These are phyloP conservation scores for Mortierella sp. DNA, from an alignment of 371 early-diverging fungal species.

Conservation along the genomic window DNA sequence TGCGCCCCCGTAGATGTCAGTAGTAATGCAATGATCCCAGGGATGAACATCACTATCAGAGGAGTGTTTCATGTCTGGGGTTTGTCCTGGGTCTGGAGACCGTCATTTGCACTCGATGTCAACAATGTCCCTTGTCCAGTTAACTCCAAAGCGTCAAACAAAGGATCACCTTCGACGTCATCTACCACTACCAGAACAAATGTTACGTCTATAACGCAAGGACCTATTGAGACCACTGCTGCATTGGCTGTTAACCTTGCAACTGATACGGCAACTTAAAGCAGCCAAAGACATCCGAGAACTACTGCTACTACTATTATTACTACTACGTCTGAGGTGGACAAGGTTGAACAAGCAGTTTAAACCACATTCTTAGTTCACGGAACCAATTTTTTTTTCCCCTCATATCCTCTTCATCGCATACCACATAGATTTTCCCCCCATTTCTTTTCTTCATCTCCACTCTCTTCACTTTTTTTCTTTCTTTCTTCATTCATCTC, in stretches of 20 bases:
- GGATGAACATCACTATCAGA: conserved; percentile 18
- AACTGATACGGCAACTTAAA: no score
- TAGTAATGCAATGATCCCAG: not conserved
- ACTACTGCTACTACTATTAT: no score
- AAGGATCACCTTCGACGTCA: not conserved
- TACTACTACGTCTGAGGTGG: no score
- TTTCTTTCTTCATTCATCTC: not conserved
- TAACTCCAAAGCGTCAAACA: conserved; percentile 11
- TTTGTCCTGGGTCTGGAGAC: conserved; percentile 49
- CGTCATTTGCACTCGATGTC: conserved; percentile 22
- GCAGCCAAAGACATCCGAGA: no score
- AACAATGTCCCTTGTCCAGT: conserved; percentile 40
- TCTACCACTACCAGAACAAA: not conserved
- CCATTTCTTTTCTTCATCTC: conserved; percentile 4
- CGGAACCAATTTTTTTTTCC: no score
- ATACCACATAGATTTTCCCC: not conserved
- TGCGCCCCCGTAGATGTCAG: conserved; percentile 15
- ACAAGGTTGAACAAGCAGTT: no score
- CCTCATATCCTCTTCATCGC: no score
- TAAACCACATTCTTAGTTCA: no score
- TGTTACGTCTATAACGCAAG: not conserved
- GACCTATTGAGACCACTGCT: not conserved
- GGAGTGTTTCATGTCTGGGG: conserved; percentile 47
- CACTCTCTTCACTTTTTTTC: conserved; percentile 5
- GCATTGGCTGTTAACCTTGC: no score